Percentiles rank a stretch among this genome's conserved stretches.
phyloP scores from a whole-genome alignment of 306 rosid genomes.

The Cucumis melo region DNA sequence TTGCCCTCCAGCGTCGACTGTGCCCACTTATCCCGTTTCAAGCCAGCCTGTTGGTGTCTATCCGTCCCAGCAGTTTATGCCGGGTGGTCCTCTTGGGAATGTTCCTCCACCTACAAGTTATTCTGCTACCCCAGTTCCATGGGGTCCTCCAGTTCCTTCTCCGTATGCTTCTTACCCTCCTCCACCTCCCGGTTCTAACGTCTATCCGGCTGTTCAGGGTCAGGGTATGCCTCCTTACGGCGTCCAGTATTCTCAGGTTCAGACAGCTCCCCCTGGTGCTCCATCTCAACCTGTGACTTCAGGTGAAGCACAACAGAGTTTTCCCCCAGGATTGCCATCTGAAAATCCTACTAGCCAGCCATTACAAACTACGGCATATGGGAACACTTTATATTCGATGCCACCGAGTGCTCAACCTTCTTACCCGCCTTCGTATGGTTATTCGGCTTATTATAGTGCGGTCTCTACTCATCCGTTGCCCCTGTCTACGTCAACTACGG shows the following conservation, averaged over 20 bases:
- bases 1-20: slow-evolving; percentile 60
- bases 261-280: slow-evolving; percentile 73
- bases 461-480: slow-evolving; percentile 68
- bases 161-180: slow-evolving; percentile 68
- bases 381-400: slow-evolving; percentile 38
- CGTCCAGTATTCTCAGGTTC: slow-evolving; percentile 64
- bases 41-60: slow-evolving; percentile 64
- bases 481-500: slow-evolving; percentile 27
- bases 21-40: slow-evolving; percentile 62
- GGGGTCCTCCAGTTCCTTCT: slow-evolving; percentile 92
- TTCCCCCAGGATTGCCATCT: slow-evolving; percentile 83
- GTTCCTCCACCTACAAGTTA: slow-evolving; percentile 54
- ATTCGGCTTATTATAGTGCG: slow-evolving; percentile 60
- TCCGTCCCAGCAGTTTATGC: slow-evolving; percentile 82
- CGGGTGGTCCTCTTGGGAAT: slow-evolving; percentile 60
- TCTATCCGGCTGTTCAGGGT: slow-evolving; percentile 71
- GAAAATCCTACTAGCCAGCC: slow-evolving; percentile 51
- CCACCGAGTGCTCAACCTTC: slow-evolving; percentile 51
- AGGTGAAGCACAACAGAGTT: slow-evolving; percentile 61
- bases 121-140: slow-evolving; percentile 60
- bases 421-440: slow-evolving; percentile 69
- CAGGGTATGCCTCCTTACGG: slow-evolving; percentile 74
- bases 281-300: slow-evolving; percentile 51
- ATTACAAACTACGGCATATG: slow-evolving; percentile 37
- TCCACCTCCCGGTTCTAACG: slow-evolving; percentile 70